Conservation (phyloP, 2,329 filamentous ascomycete species). For the Hymenoscyphus fructigenus region DNA sequence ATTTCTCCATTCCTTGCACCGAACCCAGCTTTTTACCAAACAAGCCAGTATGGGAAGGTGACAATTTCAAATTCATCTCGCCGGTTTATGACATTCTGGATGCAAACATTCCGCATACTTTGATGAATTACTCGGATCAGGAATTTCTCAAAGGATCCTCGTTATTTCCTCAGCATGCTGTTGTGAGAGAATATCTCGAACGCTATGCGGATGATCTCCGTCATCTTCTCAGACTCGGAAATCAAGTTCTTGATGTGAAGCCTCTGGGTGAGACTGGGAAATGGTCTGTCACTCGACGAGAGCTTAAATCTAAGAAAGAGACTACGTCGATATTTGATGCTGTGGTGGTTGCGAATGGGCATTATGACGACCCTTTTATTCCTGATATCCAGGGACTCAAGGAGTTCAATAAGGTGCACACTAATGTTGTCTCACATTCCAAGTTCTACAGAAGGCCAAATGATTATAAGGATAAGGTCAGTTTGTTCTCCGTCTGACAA, state of each 20-base stretch:
- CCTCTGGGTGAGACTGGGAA: not conserved
- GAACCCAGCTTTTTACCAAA: not conserved
- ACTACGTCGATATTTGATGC: not conserved
- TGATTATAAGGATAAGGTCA: slow-evolving; percentile 1
- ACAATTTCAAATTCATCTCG: not conserved
- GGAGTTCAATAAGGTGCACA: not conserved
- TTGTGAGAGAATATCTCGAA: not conserved
- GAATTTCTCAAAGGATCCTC: slow-evolving; percentile 3
- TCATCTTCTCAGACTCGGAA: not conserved
- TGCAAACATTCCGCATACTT: slow-evolving; percentile 2
- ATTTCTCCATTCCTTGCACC: not conserved
- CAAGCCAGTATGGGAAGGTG: not conserved
- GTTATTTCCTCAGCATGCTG: slow-evolving; percentile 2
- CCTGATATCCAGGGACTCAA: not conserved
- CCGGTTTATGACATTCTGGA: slow-evolving; percentile 3
- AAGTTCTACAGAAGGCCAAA: not conserved
- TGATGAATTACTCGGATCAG: slow-evolving; percentile 4
- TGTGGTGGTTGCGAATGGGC: slow-evolving; percentile 2
- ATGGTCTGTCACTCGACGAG: not conserved
- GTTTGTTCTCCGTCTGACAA: not conserved
- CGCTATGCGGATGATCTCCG: not conserved
- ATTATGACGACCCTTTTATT: slow-evolving; percentile 4
- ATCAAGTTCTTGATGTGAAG: slow-evolving; percentile 2
- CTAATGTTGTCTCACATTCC: not conserved
- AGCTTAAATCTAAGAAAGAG: not conserved